phyloP scores from a whole-genome alignment of 495 filamentous ascomycete genomes.

The Corynascus novoguineensis region DNA sequence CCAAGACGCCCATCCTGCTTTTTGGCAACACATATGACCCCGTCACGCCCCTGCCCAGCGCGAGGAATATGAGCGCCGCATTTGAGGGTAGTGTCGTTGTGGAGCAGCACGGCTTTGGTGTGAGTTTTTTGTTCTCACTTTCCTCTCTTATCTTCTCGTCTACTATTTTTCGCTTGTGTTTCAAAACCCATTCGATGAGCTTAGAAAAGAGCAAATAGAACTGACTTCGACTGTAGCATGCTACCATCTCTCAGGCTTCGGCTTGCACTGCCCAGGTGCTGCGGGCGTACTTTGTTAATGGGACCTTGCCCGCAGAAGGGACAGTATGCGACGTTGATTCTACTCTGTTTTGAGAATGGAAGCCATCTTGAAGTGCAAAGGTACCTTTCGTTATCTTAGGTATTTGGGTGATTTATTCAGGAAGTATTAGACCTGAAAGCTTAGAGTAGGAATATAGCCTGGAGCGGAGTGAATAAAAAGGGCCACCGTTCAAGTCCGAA shows the following conservation, averaged over 20 bases:
- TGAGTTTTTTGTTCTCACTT: not conserved
- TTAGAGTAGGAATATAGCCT: too few species aligned
- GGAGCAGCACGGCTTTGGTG: slow-evolving; percentile 19
- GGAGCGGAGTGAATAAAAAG: too few species aligned
- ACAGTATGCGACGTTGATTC: slow-evolving; percentile 8
- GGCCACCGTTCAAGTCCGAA: too few species aligned
- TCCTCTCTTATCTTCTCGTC: too few species aligned
- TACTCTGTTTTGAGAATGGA: not conserved
- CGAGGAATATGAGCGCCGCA: slow-evolving; percentile 43
- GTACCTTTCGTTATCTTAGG: too few species aligned
- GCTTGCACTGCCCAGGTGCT: not conserved
- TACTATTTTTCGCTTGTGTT: too few species aligned
- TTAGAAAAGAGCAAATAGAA: not conserved
- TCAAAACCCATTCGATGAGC: too few species aligned
- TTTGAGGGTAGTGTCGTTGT: slow-evolving; percentile 52
- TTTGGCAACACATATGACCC: slow-evolving; percentile 41
- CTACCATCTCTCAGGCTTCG: slow-evolving; percentile 4
- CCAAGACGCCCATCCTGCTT: slow-evolving; percentile 41
- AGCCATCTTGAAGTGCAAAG: too few species aligned
- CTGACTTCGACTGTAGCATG: slow-evolving; percentile 1
- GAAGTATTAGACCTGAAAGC: too few species aligned
- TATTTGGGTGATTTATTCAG: too few species aligned
- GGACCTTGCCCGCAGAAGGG: not conserved
- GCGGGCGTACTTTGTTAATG: slow-evolving; percentile 7
- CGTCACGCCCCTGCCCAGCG: slow-evolving; percentile 41